phyloP scores from a whole-genome alignment of 768 basidiomycete species.

The Mycena albidolilacea region DNA sequence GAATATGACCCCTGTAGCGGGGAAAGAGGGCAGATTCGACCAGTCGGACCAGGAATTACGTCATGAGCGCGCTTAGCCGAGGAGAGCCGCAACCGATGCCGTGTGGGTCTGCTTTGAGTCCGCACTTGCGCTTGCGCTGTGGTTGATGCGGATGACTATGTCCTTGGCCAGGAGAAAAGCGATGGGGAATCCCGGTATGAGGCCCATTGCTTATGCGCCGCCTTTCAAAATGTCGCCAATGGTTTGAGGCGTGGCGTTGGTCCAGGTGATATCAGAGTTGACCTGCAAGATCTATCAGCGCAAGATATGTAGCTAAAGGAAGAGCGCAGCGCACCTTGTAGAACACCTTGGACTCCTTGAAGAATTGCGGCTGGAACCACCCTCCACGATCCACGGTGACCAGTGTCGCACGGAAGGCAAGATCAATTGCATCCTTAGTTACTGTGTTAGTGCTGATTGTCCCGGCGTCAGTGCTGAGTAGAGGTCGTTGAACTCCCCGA shows the following conservation, averaged over 20 bases:
- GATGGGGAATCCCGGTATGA: slow-evolving; percentile 27
- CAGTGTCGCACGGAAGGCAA: slow-evolving; percentile 40
- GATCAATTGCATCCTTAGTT: not conserved
- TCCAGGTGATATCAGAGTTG: not conserved
- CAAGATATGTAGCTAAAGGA: not conserved
- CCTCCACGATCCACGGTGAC: slow-evolving; percentile 43
- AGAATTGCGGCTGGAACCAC: slow-evolving; percentile 45
- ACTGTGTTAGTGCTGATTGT: not conserved
- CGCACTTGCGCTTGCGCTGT: not conserved
- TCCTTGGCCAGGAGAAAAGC: slow-evolving; percentile 34
- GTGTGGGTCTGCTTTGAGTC: not conserved
- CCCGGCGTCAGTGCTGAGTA: not conserved
- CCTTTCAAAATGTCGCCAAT: too few species aligned
- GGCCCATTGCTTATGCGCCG: not conserved
- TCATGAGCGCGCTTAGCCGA: too few species aligned
- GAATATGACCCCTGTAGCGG: too few species aligned
- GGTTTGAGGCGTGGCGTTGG: too few species aligned
- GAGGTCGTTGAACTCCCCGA: slow-evolving; percentile 3
- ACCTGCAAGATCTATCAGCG: not conserved
- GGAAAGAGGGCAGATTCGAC: too few species aligned
- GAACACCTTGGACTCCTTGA: slow-evolving; percentile 39
- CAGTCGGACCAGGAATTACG: too few species aligned
- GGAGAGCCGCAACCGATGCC: not conserved
- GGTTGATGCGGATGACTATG: slow-evolving; percentile 18
- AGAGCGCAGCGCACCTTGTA: slow-evolving; percentile 22